Percentiles rank a stretch among this genome's conserved stretches.
These are phyloP conservation scores for Solidago caesia DNA, from an alignment of 129 eudicot genomes.

Conservation along the genomic window DNA sequence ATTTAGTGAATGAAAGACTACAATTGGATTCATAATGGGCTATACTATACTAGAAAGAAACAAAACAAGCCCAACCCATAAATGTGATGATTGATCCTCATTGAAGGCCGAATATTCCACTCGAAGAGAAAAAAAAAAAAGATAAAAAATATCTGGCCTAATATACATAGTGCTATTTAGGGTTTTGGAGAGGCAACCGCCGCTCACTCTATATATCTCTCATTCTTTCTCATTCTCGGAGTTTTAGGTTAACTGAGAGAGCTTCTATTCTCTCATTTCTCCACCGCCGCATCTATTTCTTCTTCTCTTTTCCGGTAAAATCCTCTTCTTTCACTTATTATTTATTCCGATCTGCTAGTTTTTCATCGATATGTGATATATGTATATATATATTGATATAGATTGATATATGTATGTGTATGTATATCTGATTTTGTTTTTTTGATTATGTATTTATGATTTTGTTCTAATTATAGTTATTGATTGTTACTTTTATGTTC, in stretches of 20 bases:
- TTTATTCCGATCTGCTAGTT: not conserved
- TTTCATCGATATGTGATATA: not conserved
- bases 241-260: no score
- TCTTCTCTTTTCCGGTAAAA: not conserved
- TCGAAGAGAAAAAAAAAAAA: not conserved
- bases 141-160: not conserved
- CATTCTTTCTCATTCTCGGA: not conserved
- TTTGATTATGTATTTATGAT: no score
- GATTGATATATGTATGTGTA: not conserved
- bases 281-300: not conserved
- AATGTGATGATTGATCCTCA: not conserved
- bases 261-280: not conserved
- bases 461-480: no score
- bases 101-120: slow-evolving; percentile 22
- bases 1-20: no score
- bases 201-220: slow-evolving; percentile 2
- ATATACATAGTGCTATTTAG: not conserved
- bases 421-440: not conserved
- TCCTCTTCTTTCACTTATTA: not conserved
- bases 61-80: not conserved
- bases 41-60: no score
- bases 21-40: not conserved
- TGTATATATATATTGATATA: no score
- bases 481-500: no score
- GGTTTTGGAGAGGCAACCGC: slow-evolving; percentile 1